Evolutionary conservation across 352 stramenopile genomes (phyloP), one percentile per base, ranked within the genome.

Genomic region (Globisporangium paddicum): DNA sequence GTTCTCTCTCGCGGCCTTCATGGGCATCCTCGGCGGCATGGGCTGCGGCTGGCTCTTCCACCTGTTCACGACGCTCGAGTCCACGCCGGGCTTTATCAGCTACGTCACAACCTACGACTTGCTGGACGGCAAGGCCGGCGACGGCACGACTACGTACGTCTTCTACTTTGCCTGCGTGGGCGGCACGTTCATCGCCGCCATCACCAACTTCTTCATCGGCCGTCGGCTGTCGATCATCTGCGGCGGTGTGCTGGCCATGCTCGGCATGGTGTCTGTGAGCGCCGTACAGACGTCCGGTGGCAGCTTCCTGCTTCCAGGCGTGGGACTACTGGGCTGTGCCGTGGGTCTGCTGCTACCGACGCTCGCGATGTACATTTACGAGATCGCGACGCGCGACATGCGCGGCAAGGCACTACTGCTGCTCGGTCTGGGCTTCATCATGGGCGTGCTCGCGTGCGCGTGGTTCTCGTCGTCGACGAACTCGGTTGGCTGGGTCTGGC

Each of bases 371-470:
- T 95, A 95, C 68, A 89, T 93, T 47, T 95, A 89, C 66, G 85
- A 95, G 61, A 88, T 95, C 46, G 90, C 85, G 13, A 92, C 85
- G 40, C 77, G 72, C 8, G 82, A 93, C 37, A 93, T 93, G 82
- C 82, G 85, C 42, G 76, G 81, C 55, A 93, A 93, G 67, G 79
- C 81, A 41, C 55, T 95, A 56, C 64, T 95, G 41, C 69, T 91
- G 52, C 66, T 95, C 0, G 84, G 80, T 16, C 66, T 85, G 62
- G 80, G 82, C 21, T 91, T 92, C 28, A 71, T 88, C 53, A 57
- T 85, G 2, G 84, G 84, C 30, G 79, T 86, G 9, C 58, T 88
- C 34, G 73, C 77, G 18, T 75, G 73, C 14, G 71, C 80, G 28
- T 93, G 74, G 74, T 90, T 90, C 53, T 86, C 79, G 16, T 79